Base-by-base conservation (phyloP, 768 basidiomycete genomes). In the Hypsizygus marmoreus region DNA sequence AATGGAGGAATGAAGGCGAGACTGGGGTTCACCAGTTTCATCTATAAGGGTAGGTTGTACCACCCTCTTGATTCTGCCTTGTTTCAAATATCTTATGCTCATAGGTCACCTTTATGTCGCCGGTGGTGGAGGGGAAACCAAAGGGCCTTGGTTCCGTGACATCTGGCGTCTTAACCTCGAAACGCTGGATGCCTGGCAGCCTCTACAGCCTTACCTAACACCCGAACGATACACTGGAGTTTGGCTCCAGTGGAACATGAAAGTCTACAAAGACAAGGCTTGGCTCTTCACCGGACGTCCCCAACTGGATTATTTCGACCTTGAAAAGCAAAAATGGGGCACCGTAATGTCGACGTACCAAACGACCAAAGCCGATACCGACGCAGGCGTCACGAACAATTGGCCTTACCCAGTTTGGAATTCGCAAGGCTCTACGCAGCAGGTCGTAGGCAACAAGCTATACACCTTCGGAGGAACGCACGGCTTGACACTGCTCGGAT, bases 391-490 rank as follows among this genome's bases (percentile, higher is more conserved):
- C 2, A 50, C 50, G 32, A 17, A 38, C n/a, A 25, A 37, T 6
- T 65, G 62, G 62, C 57, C 57, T 1, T 65, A 59, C 33, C 56
- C 48, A 3, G 43, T 23, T 12, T 28, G 34, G 2, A 29, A 32
- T 10, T 43, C 39, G 38, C 30, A 29, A 6, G 55, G 57, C 33
- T 43, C 51, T 20, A 51, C 60, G 2, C 50, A 54, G 39, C 55
- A 62, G 14, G 49, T 60, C 25, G 54, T 65, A n/a, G 43, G 63
- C 13, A 57, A 62, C 20, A 68, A 64, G 34, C 35, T 74, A 1
- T 72, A 72, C 48, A 58, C 72, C 12, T 72, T 74, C 39, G 70
- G 66, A 5, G 72, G 72, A 2, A 56, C 51, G 3, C 63, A 68
- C 39, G 40, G 47, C 14, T 40, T 28, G 6, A 61, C 55, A 1